Evolutionary conservation across 2,329 filamentous ascomycete species (phyloP).

Genomic region (Thielaviopsis cerberus): DNA sequence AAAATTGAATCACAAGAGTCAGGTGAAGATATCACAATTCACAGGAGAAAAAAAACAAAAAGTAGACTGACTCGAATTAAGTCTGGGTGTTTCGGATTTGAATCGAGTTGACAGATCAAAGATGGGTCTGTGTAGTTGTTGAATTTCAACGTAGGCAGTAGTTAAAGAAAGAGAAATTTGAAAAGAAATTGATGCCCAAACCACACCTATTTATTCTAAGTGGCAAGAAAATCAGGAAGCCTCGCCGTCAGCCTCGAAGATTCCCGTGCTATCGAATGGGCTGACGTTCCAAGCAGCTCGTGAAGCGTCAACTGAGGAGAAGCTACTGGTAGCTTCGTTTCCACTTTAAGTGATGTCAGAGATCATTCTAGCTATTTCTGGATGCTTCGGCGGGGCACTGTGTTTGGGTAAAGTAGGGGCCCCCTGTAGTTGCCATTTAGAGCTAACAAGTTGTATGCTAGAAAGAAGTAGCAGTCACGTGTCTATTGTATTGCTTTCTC

Average conservation of each 20-base stretch:
- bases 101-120: slow-evolving; percentile 1
- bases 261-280: not conserved
- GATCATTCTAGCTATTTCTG: slow-evolving; percentile 10
- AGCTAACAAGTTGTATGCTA: not conserved
- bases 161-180: slow-evolving; percentile 2
- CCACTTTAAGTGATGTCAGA: slow-evolving; percentile 8
- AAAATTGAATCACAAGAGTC: not conserved
- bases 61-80: not conserved
- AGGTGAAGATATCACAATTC: not conserved
- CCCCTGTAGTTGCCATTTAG: not conserved
- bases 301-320: not conserved
- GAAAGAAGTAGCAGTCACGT: not conserved
- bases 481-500: not conserved
- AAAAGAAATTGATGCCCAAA: not conserved
- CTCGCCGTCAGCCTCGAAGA: not conserved
- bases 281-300: not conserved
- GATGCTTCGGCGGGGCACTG: slow-evolving; percentile 6
- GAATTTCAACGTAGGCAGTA: slow-evolving; percentile 9
- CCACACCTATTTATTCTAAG: not conserved
- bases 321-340: slow-evolving; percentile 8
- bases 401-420: slow-evolving; percentile 3
- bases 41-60: not conserved
- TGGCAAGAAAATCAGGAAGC: not conserved
- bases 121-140: not conserved
- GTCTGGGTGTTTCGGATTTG: not conserved